These are phyloP conservation scores for Diaporthe helianthi DNA, from an alignment of 2,329 filamentous ascomycete species.

Conservation along the genomic window DNA sequence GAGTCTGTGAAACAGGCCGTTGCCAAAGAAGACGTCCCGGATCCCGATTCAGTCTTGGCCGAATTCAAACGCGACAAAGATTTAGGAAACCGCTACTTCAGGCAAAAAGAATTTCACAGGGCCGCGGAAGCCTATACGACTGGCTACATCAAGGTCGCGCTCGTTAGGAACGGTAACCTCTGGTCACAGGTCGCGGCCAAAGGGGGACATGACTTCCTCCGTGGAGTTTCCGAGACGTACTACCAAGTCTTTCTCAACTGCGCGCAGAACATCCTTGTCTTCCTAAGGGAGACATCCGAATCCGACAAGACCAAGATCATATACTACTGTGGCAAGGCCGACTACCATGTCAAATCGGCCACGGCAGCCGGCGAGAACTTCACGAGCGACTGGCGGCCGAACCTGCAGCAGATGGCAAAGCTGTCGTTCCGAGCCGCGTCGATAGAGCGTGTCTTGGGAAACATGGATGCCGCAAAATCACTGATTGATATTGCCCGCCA, in stretches of 20 bases:
- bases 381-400: conserved; percentile 13
- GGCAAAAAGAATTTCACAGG: background rate
- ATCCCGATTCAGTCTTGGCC: background rate
- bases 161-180: conserved; percentile 4
- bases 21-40: background rate
- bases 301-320: background rate
- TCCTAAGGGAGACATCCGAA: background rate
- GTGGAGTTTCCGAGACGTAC: conserved; percentile 8
- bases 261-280: conserved; percentile 16
- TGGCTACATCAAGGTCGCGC: conserved; percentile 7
- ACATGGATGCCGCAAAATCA: background rate
- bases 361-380: background rate
- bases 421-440: conserved; percentile 21
- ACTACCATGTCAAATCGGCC: background rate
- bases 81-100: conserved; percentile 20
- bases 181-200: conserved; percentile 2
- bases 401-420: conserved; percentile 21
- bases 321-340: background rate
- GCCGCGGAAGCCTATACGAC: background rate
- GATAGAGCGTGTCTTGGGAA: conserved; percentile 14
- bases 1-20: conserved; percentile 4
- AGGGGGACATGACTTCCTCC: background rate
- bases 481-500: conserved; percentile 3
- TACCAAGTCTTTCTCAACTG: conserved; percentile 21
- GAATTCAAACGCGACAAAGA: conserved; percentile 18